Evolutionary conservation across 2,329 filamentous ascomycete species (phyloP).

Genomic region (Colletotrichum tanaceti): DNA sequence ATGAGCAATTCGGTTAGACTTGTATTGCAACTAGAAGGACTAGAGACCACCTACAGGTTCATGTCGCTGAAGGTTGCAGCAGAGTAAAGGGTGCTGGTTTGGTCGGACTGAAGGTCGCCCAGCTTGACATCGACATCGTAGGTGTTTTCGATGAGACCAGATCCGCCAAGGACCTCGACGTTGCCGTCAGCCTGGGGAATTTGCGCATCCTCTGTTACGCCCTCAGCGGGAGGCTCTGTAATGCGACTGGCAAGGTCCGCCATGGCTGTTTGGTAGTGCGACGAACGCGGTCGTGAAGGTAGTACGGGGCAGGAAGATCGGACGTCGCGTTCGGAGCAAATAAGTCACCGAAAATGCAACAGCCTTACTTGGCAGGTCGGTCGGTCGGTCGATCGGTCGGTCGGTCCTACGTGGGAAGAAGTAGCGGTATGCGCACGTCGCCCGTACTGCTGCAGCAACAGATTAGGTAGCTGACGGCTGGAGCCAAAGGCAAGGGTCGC

Average conservation of each 20-base stretch:
- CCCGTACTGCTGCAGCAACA: slow-evolving; percentile 10
- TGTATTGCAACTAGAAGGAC: neutral
- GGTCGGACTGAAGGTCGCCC: slow-evolving; percentile 86
- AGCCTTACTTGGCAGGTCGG: slow-evolving; percentile 25
- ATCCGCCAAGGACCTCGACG: slow-evolving; percentile 56
- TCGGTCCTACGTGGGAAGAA: slow-evolving; percentile 14
- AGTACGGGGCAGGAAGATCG: slow-evolving; percentile 21
- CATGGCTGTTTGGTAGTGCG: slow-evolving; percentile 49
- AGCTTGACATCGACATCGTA: slow-evolving; percentile 94
- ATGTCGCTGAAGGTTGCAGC: slow-evolving; percentile 86
- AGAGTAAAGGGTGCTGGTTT: slow-evolving; percentile 88
- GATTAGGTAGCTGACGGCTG: slow-evolving; percentile 21
- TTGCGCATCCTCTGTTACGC: slow-evolving; percentile 41
- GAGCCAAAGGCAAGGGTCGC: neutral
- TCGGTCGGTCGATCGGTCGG: neutral
- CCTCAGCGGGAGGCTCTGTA: slow-evolving; percentile 55
- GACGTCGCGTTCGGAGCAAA: slow-evolving; percentile 32
- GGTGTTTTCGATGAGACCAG: slow-evolving; percentile 74
- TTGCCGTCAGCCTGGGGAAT: slow-evolving; percentile 53
- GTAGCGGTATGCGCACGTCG: slow-evolving; percentile 27
- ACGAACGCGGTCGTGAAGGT: neutral
- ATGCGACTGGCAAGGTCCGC: slow-evolving; percentile 64
- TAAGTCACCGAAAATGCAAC: slow-evolving; percentile 38
- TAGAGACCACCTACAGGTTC: slow-evolving; percentile 72
- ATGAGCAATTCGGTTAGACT: slow-evolving; percentile 8